phyloP scores from a whole-genome alignment of 2,329 filamentous ascomycete genomes.

The Sporothrix brunneoviolacea region DNA sequence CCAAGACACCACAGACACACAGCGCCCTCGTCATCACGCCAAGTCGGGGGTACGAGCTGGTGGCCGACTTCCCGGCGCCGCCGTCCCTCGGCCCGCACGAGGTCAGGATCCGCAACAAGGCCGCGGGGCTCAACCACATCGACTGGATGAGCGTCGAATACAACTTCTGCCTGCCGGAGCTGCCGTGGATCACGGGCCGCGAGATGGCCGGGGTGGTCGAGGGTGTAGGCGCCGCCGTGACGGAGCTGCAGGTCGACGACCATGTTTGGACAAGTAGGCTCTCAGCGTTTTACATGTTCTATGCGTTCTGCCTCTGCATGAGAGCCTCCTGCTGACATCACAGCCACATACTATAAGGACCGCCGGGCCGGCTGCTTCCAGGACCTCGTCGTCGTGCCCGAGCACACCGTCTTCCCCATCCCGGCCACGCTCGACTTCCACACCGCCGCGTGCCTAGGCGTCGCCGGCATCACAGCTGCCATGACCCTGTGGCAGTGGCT shows the following conservation, averaged over 20 bases:
- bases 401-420: slow-evolving; percentile 34
- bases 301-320: too few species aligned
- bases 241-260: slow-evolving; percentile 25
- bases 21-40: slow-evolving; percentile 1
- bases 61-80: neutral
- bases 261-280: slow-evolving; percentile 30
- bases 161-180: slow-evolving; percentile 33
- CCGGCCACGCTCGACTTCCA: slow-evolving; percentile 28
- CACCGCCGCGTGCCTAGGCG: slow-evolving; percentile 32
- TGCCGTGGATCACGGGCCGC: slow-evolving; percentile 16
- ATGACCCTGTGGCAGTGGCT: slow-evolving; percentile 38
- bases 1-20: neutral
- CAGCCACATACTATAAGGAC: slow-evolving; percentile 32
- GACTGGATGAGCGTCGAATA: slow-evolving; percentile 36
- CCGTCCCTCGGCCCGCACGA: slow-evolving; percentile 18
- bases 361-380: slow-evolving; percentile 36
- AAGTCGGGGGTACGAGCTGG: neutral
- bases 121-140: slow-evolving; percentile 30
- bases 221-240: slow-evolving; percentile 11
- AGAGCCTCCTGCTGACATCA: too few species aligned
- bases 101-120: slow-evolving; percentile 28
- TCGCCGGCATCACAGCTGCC: slow-evolving; percentile 34
- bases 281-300: neutral
- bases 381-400: slow-evolving; percentile 33
- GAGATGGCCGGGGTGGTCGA: slow-evolving; percentile 20